Evolutionary conservation across 2,329 filamentous ascomycete species (phyloP).

Genomic region (Apiospora hydei): DNA sequence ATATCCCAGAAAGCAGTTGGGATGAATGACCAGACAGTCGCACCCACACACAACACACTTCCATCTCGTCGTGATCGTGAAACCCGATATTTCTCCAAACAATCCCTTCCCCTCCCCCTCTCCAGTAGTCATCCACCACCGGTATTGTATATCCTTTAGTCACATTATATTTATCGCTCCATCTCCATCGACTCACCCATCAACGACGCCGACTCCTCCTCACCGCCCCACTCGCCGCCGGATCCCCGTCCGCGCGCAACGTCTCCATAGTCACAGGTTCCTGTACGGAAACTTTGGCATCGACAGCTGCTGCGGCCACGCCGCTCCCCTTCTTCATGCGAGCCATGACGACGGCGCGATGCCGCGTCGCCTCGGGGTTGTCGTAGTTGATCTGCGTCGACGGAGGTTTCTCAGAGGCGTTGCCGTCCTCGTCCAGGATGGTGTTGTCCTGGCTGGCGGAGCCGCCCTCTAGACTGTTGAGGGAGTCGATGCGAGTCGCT

Average conservation of each 20-base stretch:
- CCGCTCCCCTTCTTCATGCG: conserved; percentile 30
- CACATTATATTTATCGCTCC: background rate
- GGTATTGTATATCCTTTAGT: background rate
- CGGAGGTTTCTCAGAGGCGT: conserved; percentile 42
- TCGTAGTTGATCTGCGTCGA: conserved; percentile 63
- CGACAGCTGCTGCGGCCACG: background rate
- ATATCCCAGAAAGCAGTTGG: background rate
- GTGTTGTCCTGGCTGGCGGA: conserved; percentile 25
- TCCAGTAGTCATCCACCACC: background rate
- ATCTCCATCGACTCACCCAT: background rate
- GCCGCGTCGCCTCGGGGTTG: conserved; percentile 55
- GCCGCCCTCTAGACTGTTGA: conserved; percentile 31
- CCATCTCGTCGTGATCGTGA: background rate
- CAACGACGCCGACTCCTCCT: conserved; percentile 20
- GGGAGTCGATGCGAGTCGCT: conserved; percentile 30
- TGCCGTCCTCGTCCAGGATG: conserved; percentile 12
- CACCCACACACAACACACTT: background rate
- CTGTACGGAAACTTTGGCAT: background rate
- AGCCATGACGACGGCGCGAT: conserved; percentile 37
- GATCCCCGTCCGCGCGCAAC: background rate
- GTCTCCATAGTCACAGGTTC: conserved; percentile 8
- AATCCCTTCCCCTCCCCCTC: background rate
- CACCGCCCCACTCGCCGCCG: background rate
- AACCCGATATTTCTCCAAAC: background rate
- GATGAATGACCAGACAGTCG: background rate